Conservation (phyloP, 805 yeast species). For the Aciculoconidium aculeatum region DNA sequence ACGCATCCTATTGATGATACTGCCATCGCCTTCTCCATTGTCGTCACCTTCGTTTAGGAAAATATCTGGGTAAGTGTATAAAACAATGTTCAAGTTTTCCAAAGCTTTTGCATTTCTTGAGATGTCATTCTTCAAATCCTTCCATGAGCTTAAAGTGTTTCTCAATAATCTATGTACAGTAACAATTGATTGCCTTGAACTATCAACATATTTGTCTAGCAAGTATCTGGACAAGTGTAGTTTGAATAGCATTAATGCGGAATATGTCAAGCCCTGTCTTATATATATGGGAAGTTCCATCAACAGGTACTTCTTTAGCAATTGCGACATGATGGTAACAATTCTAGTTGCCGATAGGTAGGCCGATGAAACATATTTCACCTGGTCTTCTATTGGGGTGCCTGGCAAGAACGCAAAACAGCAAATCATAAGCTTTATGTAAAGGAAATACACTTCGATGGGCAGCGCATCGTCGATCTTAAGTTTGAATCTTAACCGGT, state of each 20-base stretch:
- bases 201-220: slow-evolving; percentile 69
- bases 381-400: slow-evolving; percentile 81
- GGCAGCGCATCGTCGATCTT: slow-evolving; percentile 59
- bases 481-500: slow-evolving; percentile 59
- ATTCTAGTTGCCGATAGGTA: slow-evolving; percentile 77
- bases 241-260: slow-evolving; percentile 74
- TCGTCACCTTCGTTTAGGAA: slow-evolving; percentile 60
- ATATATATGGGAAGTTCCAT: slow-evolving; percentile 83
- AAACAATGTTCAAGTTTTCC: slow-evolving; percentile 81
- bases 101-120: slow-evolving; percentile 87
- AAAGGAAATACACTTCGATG: slow-evolving; percentile 72
- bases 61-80: slow-evolving; percentile 81
- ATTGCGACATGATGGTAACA: slow-evolving; percentile 67
- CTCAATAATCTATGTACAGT: slow-evolving; percentile 85
- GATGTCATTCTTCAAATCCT: slow-evolving; percentile 82
- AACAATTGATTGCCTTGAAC: slow-evolving; percentile 88
- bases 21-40: slow-evolving; percentile 19
- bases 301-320: slow-evolving; percentile 56
- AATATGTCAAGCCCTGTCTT: slow-evolving; percentile 78
- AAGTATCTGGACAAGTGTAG: slow-evolving; percentile 74
- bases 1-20: slow-evolving; percentile 79
- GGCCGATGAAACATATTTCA: slow-evolving; percentile 75
- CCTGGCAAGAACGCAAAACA: slow-evolving; percentile 90
- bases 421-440: slow-evolving; percentile 75
- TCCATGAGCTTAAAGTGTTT: slow-evolving; percentile 89